Evolutionary conservation across 805 yeast species (phyloP).

Genomic region (Sugiyamaella smithiae): DNA sequence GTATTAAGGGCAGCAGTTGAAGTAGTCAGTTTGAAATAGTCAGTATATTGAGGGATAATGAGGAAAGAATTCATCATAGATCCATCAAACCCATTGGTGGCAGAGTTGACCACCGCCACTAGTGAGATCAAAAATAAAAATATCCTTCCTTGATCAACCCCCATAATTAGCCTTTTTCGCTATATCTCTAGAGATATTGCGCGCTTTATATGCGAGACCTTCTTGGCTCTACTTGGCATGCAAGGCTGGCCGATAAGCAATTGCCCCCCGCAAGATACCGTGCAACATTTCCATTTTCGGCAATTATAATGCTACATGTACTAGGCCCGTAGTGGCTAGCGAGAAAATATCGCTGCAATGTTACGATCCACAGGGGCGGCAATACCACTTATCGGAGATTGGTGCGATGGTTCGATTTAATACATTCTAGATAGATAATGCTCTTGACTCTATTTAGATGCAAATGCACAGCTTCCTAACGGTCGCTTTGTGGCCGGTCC

Average conservation of each 20-base stretch:
- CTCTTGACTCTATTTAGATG: too few relatives aligned
- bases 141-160: neutral
- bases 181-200: too few relatives aligned
- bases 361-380: too few relatives aligned
- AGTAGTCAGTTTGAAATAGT: slow-evolving; percentile 22
- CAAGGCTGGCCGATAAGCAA: slow-evolving; percentile 1
- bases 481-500: slow-evolving; percentile 32
- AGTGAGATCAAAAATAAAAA: neutral
- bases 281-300: too few relatives aligned
- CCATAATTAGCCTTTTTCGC: too few relatives aligned
- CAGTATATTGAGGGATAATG: slow-evolving; percentile 26
- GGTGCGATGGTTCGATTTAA: too few relatives aligned
- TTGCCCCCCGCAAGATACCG: neutral
- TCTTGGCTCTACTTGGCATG: slow-evolving; percentile 1
- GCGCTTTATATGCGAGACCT: too few relatives aligned
- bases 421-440: too few relatives aligned
- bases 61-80: slow-evolving; percentile 24
- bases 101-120: slow-evolving; percentile 4
- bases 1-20: slow-evolving; percentile 20
- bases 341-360: too few relatives aligned
- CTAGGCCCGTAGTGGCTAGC: too few relatives aligned
- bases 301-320: too few relatives aligned
- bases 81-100: slow-evolving; percentile 21
- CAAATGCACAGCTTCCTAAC: slow-evolving; percentile 43
- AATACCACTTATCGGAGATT: too few relatives aligned